Conservation (phyloP, 768 basidiomycete species). For the Lactifluus piperatus region DNA sequence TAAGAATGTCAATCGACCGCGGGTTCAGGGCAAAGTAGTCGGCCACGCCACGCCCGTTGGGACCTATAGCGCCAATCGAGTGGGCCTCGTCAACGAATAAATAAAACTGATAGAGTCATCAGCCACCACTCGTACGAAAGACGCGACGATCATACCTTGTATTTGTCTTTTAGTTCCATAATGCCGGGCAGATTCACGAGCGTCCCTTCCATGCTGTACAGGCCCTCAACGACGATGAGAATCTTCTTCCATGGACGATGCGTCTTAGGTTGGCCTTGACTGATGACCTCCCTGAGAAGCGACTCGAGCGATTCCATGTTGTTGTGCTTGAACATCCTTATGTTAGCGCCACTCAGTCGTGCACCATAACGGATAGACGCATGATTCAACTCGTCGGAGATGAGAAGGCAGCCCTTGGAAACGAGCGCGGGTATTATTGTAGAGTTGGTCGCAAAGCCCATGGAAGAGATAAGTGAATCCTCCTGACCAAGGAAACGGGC, state of each 20-base stretch:
- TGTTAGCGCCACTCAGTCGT: constrained; percentile 77
- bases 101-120: constrained; percentile 59
- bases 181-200: constrained; percentile 76
- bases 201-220: constrained; percentile 99
- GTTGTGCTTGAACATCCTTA: constrained; percentile 96
- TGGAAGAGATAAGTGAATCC: constrained; percentile 82
- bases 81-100: constrained; percentile 96
- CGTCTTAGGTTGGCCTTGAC: constrained; percentile 95
- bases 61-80: constrained; percentile 92
- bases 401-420: constrained; percentile 84
- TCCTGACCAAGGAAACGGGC: constrained; percentile 87
- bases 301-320: constrained; percentile 78
- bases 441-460: constrained; percentile 96
- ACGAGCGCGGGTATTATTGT: constrained; percentile 89
- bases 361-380: constrained; percentile 92
- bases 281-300: constrained; percentile 82
- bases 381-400: constrained; percentile 96
- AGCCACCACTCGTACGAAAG: neutral
- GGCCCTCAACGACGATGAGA: constrained; percentile 84
- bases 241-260: constrained; percentile 99
- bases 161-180: constrained; percentile 82
- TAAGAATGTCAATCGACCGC: constrained; percentile 77
- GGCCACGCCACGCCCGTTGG: constrained; percentile 87
- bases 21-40: constrained; percentile 91
- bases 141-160: constrained; percentile 61